Conservation (phyloP, 306 rosid species). For the Citrullus colocynthis region DNA sequence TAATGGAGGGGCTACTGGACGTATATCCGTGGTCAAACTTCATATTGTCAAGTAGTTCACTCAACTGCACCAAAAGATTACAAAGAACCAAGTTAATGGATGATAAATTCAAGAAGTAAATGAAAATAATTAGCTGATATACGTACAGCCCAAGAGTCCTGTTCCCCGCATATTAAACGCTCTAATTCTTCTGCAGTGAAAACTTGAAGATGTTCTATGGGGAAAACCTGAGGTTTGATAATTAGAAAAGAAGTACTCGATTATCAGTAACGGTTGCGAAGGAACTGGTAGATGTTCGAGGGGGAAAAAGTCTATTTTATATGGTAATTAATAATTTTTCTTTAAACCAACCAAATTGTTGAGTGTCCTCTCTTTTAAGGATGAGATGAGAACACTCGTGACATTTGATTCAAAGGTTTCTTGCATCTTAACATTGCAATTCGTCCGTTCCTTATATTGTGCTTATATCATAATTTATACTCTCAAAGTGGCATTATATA, state of each 20-base stretch:
- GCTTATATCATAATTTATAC: not conserved
- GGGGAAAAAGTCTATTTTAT: not conserved
- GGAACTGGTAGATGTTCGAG: not conserved
- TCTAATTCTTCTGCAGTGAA: conserved; percentile 82
- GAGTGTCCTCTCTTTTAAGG: not conserved
- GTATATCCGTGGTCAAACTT: conserved; percentile 98
- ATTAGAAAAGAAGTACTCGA: not conserved
- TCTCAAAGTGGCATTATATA: not conserved
- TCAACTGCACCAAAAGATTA: conserved; percentile 33
- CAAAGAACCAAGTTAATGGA: not conserved
- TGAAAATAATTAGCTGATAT: conserved; percentile 1
- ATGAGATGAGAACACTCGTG: not conserved
- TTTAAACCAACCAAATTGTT: not conserved
- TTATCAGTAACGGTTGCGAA: not conserved
- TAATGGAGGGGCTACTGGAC: conserved; percentile 83
- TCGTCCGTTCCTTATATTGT: not conserved
- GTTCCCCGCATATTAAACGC: conserved; percentile 78
- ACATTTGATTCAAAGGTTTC: not conserved
- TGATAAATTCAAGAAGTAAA: not conserved
- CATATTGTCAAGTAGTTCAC: conserved; percentile 72
- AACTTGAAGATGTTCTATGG: conserved; percentile 56
- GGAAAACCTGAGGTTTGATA: conserved; percentile 49
- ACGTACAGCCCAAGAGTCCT: conserved; percentile 81
- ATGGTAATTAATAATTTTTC: not conserved
- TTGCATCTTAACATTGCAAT: not conserved